Evolutionary conservation across 768 basidiomycete species (phyloP), one percentile per base, ranked within the genome.

Genomic region (Pholiota microspora): DNA sequence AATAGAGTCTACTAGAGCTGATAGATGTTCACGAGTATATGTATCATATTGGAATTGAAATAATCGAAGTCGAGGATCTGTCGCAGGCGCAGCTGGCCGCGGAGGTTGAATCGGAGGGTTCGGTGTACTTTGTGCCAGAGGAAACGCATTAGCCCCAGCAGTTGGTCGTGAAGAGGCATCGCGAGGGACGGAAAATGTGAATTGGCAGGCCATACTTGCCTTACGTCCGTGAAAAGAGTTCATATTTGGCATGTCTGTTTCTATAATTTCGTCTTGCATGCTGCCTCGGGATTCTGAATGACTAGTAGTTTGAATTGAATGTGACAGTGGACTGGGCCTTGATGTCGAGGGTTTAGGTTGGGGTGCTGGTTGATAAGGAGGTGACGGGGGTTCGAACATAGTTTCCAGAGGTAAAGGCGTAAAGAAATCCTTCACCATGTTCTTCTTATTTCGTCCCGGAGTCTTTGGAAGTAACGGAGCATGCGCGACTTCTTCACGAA

Each of bases 1-100:
- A 56, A 98, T 95, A 2, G 93, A 92, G 61, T 97, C 95, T 2
- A 96, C 94, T 72, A 98, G 82, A 0, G 91, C 93, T 2, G 92
- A 93, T 38, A 98, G 82, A 66, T 97, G 93, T 18, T 96, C 91
- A 40, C 94, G 84, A 1, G 96, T 99, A 65, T 91, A 95, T 0
- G 96, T 98, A 69, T 99, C 96, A 65, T 98, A 98, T 59, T 93
- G 86, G 49, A 94, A 90, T 64, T 94, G 89, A 72, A 98, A 98
- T 32, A 98, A 78, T 10, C 88, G 85, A 9, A 94, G 80, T 25
- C 86, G 85, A 2, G 90, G 85, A 64, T 92, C 90, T 24, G 85
- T 88, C 24, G 71, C 38, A 28, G 76, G 75, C 24, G 74, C 67
- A 24, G 62, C 57, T 28, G 61, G 59, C 27, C 67, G 62, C 34